phyloP scores from a whole-genome alignment of 805 yeast genomes.

The Lipomyces yamadae region DNA sequence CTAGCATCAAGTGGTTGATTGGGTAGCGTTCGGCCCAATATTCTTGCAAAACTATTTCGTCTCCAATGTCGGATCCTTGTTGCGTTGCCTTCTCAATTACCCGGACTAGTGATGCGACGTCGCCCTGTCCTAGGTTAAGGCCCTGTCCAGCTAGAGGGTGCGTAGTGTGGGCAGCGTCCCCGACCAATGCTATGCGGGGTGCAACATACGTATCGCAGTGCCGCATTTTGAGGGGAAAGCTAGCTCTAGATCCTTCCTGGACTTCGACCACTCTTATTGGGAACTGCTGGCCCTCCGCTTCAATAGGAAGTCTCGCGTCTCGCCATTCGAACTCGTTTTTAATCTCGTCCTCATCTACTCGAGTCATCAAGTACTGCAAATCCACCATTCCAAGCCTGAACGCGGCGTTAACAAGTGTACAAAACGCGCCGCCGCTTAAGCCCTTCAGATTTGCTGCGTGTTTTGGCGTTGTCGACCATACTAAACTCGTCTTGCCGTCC shows the following conservation, averaged over 20 bases:
- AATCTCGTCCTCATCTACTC: conserved; percentile 51
- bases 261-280: conserved; percentile 72
- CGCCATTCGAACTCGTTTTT: conserved; percentile 78
- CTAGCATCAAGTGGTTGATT: conserved; percentile 76
- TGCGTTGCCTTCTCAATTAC: conserved; percentile 72
- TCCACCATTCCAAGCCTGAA: conserved; percentile 79
- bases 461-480: conserved; percentile 88
- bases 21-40: conserved; percentile 86
- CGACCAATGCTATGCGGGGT: conserved; percentile 88
- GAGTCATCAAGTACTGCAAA: conserved; percentile 61
- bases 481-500: conserved; percentile 82
- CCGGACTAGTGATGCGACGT: conserved; percentile 70
- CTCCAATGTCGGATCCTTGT: conserved; percentile 89
- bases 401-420: conserved; percentile 80
- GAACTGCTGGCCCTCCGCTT: conserved; percentile 58
- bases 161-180: conserved; percentile 97
- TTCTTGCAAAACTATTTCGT: conserved; percentile 77
- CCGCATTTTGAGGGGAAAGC: conserved; percentile 84
- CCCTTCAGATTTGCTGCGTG: conserved; percentile 65
- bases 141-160: conserved; percentile 99
- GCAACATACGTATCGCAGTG: conserved; percentile 89
- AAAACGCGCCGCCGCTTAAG: conserved; percentile 65
- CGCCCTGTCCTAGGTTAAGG: conserved; percentile 95
- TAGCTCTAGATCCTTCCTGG: conserved; percentile 70
- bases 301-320: conserved; percentile 51